Base-by-base conservation (phyloP, 2,329 filamentous ascomycete species). In the Juglanconis sp. region DNA sequence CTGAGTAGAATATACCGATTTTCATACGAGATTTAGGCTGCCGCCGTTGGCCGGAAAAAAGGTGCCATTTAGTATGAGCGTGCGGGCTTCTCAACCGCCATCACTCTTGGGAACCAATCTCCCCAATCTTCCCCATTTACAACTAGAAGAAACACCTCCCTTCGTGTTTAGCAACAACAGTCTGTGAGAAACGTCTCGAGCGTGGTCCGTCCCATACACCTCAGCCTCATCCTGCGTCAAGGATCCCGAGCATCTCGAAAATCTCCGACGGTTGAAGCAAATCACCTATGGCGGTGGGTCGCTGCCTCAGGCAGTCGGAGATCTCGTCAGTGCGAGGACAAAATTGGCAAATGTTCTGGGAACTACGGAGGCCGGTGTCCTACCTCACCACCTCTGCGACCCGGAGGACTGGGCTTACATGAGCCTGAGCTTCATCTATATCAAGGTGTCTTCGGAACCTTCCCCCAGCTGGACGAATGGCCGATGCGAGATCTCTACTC, bases 401-500 rank as follows among this genome's bases (percentile, higher is more conserved):
- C 67, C n/a, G n/a, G 53, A 57, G 13, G 67, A 72, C 54, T 72
- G 71, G 70, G 55, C 60, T 30, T 71, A 71, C 60, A 52, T 70
- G 15, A 64, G 67, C 36, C 63, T 69, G 5, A 65, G 13, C 66
- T 65, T 1, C 34, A 64, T 9, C 62, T 52, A 2, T 67, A 65
- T 35, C 63, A 68, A 24, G 67, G 66, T 2, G 56, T 70, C 8
- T 72, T 72, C 36, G 49, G 56, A 2, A 66, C 70, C 9, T 70
- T 68, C 30, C 71, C 70, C 1, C 61, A 68, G 1, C 52, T 65
- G 6, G 55, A 70, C 7, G 70, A 74, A 52, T 73, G 68, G 56
- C 68, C 73, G 15, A 74, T 70, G 1, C 70, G 72, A 48, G 74
- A 76, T 54, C 60, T 76, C 46, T 73, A 68, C 55, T 68, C 61